Conservation (phyloP, 371 early-diverging fungal genomes). For the Fennellomyces sp. region DNA sequence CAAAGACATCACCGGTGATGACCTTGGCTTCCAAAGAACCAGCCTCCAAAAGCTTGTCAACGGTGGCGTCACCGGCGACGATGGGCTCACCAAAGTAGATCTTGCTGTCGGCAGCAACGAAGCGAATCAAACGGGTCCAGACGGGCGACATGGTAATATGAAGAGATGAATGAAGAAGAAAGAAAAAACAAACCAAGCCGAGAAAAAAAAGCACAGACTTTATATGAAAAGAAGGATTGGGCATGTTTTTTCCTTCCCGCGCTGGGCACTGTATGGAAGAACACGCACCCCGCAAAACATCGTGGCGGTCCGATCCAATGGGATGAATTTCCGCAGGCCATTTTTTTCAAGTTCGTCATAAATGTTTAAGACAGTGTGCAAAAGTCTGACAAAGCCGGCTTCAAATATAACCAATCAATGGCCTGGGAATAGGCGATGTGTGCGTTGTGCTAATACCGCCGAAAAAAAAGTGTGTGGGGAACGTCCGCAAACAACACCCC, state of each 20-base stretch:
- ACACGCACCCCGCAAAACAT: too few relatives aligned
- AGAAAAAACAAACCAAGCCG: neutral
- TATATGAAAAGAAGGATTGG: too few relatives aligned
- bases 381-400: neutral
- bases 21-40: slow-evolving; percentile 42
- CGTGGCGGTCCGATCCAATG: neutral
- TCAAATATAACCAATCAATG: neutral
- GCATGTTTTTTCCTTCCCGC: neutral
- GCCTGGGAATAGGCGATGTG: neutral
- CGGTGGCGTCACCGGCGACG: slow-evolving; percentile 15
- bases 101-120: slow-evolving; percentile 24
- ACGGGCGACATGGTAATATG: slow-evolving; percentile 12
- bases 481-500: too few relatives aligned
- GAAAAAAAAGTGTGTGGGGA: neutral
- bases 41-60: slow-evolving; percentile 23
- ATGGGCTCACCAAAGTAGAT: slow-evolving; percentile 25
- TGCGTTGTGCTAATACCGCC: too few relatives aligned
- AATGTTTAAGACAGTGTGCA: too few relatives aligned
- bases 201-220: neutral
- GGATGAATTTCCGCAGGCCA: neutral
- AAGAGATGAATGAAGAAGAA: neutral
- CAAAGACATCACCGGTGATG: slow-evolving; percentile 43
- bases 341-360: too few relatives aligned
- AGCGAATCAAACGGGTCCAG: slow-evolving; percentile 32
- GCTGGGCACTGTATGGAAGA: too few relatives aligned